Base-by-base conservation (phyloP, 345 rosid genomes). In the Barbarea vulgaris region DNA sequence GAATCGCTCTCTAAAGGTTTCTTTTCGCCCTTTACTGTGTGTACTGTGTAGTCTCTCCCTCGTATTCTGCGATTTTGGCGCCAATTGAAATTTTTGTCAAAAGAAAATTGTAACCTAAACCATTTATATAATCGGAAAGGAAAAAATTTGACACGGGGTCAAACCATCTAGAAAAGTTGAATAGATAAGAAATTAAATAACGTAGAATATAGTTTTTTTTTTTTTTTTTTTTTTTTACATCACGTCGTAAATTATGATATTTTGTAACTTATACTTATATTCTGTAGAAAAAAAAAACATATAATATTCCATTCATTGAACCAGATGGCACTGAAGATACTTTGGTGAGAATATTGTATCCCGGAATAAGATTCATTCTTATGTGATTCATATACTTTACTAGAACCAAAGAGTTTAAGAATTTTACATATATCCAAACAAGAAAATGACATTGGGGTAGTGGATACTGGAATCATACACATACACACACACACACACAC, bases 41-140 rank as follows among this genome's bases (percentile, higher is more conserved):
- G n/a, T n/a, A n/a, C 5, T 30, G n/a, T n/a, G 3, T 30, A 28
- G 10, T 44, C 37, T 19, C 27, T 33, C 36, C 31, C 24, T 62
- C 75, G 34, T 63, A 59, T 69, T 47, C 60, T 46, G n/a, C 11
- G 0, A 50, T 50, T 77, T 70, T 72, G 73, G 81, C 73, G 69
- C 65, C 65, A 56, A 42, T 15, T 3, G 1, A 36, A 18, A 0
- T 11, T 56, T 59, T 10, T 27, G 4, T 33, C 14, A 33, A 31
- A 42, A 41, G 5, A 41, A 5, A n/a, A n/a, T n/a, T 12, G 6
- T 15, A 5, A 42, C 47, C 47, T 41, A 4, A 14, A 41, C 17
- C 46, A n/a, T n/a, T n/a, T 36, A 9, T 36, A 10, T 36, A 13
- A 41, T 4, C 7, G 46, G 18, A 42, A 6, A 15, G 48, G 7